Percentiles rank a stretch among this genome's conserved stretches.
Conservation (phyloP, 495 filamentous ascomycete species). For the Platismatia glauca region DNA sequence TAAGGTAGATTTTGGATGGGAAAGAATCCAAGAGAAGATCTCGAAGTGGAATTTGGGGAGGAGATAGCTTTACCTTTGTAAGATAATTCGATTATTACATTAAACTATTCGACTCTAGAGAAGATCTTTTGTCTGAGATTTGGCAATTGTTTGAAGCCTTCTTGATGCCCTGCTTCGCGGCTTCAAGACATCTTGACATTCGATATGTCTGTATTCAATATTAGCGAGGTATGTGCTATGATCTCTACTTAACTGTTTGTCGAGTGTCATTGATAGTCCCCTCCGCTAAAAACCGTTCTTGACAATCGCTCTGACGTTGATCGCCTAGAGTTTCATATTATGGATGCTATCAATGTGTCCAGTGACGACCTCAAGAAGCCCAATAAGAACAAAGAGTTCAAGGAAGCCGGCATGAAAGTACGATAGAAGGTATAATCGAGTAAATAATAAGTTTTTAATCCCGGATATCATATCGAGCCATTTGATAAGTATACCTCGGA, state of each 20-base stretch:
- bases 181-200: too few relatives aligned
- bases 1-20: slow-evolving; percentile 57
- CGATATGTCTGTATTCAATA: too few relatives aligned
- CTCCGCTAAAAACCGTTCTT: not conserved
- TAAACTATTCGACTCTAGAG: too few relatives aligned
- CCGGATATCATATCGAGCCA: too few relatives aligned
- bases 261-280: not conserved
- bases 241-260: not conserved
- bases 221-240: too few relatives aligned
- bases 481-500: too few relatives aligned
- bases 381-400: not conserved
- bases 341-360: not conserved
- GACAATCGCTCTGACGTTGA: not conserved
- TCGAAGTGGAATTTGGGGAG: slow-evolving; percentile 74
- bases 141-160: not conserved
- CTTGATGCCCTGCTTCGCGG: not conserved
- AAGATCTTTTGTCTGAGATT: not conserved
- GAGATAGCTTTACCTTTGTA: slow-evolving; percentile 29
- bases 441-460: not conserved
- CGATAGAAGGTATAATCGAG: not conserved
- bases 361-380: not conserved
- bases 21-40: slow-evolving; percentile 79
- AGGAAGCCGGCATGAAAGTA: too few relatives aligned
- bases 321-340: not conserved
- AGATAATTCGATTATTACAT: not conserved